These are phyloP conservation scores for Globisporangium nodosum DNA, from an alignment of 352 stramenopile genomes.

Conservation along the genomic window DNA sequence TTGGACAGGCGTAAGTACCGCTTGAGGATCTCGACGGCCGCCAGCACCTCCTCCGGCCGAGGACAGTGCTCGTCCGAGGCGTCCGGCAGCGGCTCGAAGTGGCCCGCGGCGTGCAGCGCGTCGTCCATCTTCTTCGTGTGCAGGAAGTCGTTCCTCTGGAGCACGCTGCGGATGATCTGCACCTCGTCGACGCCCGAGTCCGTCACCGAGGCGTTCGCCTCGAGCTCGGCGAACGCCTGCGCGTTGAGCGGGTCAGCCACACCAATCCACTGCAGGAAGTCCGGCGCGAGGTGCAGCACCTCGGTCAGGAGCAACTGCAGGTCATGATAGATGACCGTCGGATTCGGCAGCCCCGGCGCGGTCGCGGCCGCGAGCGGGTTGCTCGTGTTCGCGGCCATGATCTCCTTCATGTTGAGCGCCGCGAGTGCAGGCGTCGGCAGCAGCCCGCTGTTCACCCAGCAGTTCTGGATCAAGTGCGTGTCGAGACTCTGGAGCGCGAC, in stretches of 20 bases:
- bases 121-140: conserved; percentile 61
- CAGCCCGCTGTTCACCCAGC: conserved; percentile 70
- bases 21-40: conserved; percentile 63
- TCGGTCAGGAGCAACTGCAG: conserved; percentile 53
- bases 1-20: conserved; percentile 62
- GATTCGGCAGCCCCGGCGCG: conserved; percentile 25
- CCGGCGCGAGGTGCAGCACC: conserved; percentile 54
- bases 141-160: conserved; percentile 77
- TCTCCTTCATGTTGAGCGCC: conserved; percentile 58
- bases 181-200: conserved; percentile 77
- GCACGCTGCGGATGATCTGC: conserved; percentile 76
- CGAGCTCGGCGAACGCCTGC: conserved; percentile 61
- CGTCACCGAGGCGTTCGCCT: conserved; percentile 71
- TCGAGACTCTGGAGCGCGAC: conserved; percentile 70
- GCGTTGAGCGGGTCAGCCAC: conserved; percentile 48
- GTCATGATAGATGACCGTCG: conserved; percentile 42
- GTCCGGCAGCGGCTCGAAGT: conserved; percentile 47
- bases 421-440: conserved; percentile 60
- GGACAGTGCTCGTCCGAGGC: conserved; percentile 49
- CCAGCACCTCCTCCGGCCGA: conserved; percentile 44
- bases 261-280: conserved; percentile 72
- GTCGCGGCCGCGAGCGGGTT: conserved; percentile 7
- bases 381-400: conserved; percentile 15
- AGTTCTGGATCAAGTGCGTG: conserved; percentile 59
- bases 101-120: conserved; percentile 31